Conservation (phyloP, 73 alveolate genomes). For the Paramecium octaurelia region DNA sequence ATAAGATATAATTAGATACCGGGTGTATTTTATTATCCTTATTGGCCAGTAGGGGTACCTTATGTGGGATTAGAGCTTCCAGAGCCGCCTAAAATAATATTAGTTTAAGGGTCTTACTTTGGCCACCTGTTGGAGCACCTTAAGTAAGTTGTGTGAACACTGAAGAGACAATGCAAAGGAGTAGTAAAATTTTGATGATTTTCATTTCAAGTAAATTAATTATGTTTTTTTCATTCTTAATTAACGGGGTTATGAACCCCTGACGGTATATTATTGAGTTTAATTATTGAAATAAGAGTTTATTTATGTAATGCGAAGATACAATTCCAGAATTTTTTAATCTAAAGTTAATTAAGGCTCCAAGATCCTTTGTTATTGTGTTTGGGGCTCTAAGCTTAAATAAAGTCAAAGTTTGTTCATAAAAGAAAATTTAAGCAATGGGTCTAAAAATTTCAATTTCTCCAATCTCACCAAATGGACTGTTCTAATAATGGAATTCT, state of each 20-base stretch:
- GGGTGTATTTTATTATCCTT: neutral
- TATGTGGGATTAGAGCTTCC: neutral
- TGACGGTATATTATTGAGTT: neutral
- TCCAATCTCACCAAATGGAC: neutral
- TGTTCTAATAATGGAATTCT: neutral
- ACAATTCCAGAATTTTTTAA: neutral
- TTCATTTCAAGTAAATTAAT: conserved; percentile 1
- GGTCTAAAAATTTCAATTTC: no score
- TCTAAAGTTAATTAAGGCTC: neutral
- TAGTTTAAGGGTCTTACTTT: neutral
- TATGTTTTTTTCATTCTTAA: neutral
- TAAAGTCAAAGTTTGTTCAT: neutral
- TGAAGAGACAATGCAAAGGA: neutral
- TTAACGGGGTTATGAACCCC: neutral
- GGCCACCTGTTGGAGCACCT: neutral
- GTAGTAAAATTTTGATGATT: neutral
- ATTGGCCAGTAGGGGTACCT: neutral
- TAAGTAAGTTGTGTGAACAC: neutral
- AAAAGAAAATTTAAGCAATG: neutral
- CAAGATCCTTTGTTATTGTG: neutral
- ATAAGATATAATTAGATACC: neutral
- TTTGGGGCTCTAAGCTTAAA: neutral
- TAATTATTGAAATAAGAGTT: neutral
- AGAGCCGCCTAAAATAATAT: neutral
- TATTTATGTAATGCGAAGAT: neutral